Conservation (phyloP, 768 basidiomycete genomes). For the Exidia glandulosa region DNA sequence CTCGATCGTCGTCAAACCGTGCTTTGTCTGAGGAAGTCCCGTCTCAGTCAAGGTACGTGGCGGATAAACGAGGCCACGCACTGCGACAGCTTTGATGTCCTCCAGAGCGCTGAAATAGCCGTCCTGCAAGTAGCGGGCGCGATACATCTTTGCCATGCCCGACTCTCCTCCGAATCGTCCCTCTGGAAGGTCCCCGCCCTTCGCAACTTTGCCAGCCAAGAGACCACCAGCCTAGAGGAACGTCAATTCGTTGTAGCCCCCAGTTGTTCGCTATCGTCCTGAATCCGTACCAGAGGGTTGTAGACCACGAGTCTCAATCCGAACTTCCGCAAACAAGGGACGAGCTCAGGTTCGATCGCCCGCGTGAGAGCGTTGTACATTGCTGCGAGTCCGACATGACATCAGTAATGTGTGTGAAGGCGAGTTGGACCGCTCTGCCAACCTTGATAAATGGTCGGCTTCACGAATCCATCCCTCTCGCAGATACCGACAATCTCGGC, state of each 20-base stretch:
- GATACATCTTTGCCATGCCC: slow-evolving; percentile 32
- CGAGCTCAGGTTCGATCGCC: slow-evolving; percentile 36
- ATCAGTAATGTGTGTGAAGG: too few relatives aligned
- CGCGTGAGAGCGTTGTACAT: slow-evolving; percentile 41
- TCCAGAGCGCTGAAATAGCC: slow-evolving; percentile 34
- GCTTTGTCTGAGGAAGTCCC: slow-evolving; percentile 24
- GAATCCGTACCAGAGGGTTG: slow-evolving; percentile 46
- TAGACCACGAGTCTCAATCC: slow-evolving; percentile 46
- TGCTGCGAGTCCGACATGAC: too few relatives aligned
- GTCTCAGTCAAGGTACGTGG: not conserved
- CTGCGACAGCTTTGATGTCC: slow-evolving; percentile 28
- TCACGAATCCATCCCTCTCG: slow-evolving; percentile 39
- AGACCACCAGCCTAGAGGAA: slow-evolving; percentile 49
- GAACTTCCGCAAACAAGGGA: slow-evolving; percentile 48
- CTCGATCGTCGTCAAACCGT: slow-evolving; percentile 38
- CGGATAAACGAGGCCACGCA: slow-evolving; percentile 14
- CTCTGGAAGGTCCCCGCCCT: slow-evolving; percentile 18
- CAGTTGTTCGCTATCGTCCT: too few relatives aligned
- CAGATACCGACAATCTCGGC: slow-evolving; percentile 51
- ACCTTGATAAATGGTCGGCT: slow-evolving; percentile 48
- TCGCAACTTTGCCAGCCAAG: slow-evolving; percentile 42
- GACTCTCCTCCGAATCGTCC: slow-evolving; percentile 30
- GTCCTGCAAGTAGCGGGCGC: slow-evolving; percentile 32
- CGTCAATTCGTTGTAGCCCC: too few relatives aligned
- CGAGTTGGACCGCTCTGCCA: slow-evolving; percentile 23